A percentile compares a stretch with the other conserved stretches of the same genome.
Conservation (phyloP, 345 rosid genomes). For the Citrus australasica region DNA sequence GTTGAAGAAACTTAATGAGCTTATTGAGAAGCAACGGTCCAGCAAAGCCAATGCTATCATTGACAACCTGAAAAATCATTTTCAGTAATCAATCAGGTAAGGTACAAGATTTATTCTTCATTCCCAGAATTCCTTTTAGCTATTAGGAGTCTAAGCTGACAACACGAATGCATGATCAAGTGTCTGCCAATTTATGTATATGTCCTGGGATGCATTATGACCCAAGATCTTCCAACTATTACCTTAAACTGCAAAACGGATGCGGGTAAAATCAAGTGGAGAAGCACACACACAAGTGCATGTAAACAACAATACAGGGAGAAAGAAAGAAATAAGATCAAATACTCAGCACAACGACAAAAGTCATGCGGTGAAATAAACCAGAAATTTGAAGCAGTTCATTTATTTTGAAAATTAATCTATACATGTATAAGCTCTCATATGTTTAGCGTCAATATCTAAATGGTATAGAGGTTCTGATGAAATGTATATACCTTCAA, state of each 20-base stretch:
- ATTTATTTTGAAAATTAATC: not conserved
- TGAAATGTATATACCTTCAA: slow-evolving; percentile 50
- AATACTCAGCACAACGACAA: not conserved
- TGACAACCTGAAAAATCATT: slow-evolving; percentile 53
- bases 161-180: not conserved
- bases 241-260: not conserved
- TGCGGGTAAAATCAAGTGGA: not conserved
- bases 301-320: not conserved
- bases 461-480: not conserved
- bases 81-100: not conserved
- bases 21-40: slow-evolving; percentile 85
- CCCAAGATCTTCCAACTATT: not conserved
- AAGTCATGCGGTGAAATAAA: not conserved
- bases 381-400: not conserved
- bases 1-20: slow-evolving; percentile 75
- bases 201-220: not conserved
- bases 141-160: not conserved
- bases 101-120: not conserved
- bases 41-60: slow-evolving; percentile 76
- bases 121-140: not conserved
- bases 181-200: not conserved
- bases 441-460: not conserved
- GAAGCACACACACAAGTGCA: not conserved
- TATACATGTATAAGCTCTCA: not conserved
- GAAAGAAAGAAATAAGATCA: not conserved